Percentiles rank a stretch among this genome's conserved stretches.
These are phyloP conservation scores for Hypoxylon lienhwacheense DNA, from an alignment of 495 filamentous ascomycete genomes.

Conservation along the genomic window DNA sequence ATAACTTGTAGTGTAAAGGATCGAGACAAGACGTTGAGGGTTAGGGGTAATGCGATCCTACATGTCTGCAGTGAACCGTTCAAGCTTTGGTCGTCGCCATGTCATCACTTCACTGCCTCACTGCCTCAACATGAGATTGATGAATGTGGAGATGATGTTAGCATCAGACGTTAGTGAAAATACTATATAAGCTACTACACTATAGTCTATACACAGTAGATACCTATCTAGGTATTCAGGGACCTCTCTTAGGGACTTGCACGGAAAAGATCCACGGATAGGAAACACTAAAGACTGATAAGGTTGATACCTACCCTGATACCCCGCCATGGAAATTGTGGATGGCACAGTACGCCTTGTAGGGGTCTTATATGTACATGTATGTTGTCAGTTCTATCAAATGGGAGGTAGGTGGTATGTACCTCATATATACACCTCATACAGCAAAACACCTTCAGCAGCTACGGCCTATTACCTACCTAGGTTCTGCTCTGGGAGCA, in stretches of 20 bases:
- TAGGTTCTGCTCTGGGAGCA: no score
- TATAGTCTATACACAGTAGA: neutral
- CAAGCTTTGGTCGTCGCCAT: constrained; percentile 21
- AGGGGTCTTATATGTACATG: neutral
- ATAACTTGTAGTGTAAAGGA: constrained; percentile 28
- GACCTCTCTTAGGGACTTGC: no score
- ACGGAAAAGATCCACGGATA: no score
- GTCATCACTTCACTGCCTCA: constrained; percentile 23
- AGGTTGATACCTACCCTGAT: constrained; percentile 31
- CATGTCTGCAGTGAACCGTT: constrained; percentile 34
- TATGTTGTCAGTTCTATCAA: no score
- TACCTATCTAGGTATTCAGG: no score
- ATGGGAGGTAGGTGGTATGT: no score
- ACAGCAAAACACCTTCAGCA: no score
- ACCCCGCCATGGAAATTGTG: constrained; percentile 28
- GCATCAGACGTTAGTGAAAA: constrained; percentile 22
- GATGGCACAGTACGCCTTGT: constrained; percentile 22
- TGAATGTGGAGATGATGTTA: constrained; percentile 25
- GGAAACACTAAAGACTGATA: constrained; percentile 27
- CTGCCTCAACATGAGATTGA: constrained; percentile 31
- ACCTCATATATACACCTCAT: no score
- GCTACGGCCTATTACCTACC: no score
- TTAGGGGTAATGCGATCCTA: constrained; percentile 25
- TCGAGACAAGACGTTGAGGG: constrained; percentile 31
- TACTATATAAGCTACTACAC: neutral